Percentiles rank a stretch among this genome's conserved stretches.
phyloP scores from a whole-genome alignment of 2,329 filamentous ascomycete species.

The Beauveria sp. region DNA sequence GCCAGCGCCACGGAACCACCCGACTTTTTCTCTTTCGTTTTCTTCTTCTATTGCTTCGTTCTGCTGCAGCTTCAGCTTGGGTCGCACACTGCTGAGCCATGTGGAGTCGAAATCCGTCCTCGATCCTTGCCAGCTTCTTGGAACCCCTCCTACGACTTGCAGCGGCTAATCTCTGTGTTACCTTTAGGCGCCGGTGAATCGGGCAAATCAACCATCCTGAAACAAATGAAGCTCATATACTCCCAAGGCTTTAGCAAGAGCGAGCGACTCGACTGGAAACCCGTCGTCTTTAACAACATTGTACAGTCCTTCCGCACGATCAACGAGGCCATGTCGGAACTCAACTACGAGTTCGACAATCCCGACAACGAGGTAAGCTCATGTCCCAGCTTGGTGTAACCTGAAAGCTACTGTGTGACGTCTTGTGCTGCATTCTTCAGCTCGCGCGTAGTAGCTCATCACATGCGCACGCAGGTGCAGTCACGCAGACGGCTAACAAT shows the following conservation, averaged over 20 bases:
- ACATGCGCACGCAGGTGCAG: not conserved
- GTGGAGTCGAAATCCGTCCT: not conserved
- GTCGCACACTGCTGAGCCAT: constrained; percentile 12
- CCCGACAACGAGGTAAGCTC: constrained; percentile 67
- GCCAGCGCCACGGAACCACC: not conserved
- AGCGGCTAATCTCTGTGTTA: constrained; percentile 18
- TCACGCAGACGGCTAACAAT: constrained; percentile 10
- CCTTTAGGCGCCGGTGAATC: constrained; percentile 78
- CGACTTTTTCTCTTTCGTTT: no score
- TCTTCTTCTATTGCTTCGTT: not conserved
- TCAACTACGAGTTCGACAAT: constrained; percentile 70
- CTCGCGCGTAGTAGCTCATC: not conserved
- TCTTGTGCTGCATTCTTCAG: not conserved
- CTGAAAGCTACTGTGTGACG: not conserved
- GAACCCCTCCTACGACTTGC: constrained; percentile 15
- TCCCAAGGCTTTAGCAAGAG: constrained; percentile 81
- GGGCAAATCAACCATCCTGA: constrained; percentile 89
- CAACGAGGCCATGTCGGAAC: constrained; percentile 82
- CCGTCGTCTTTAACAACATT: constrained; percentile 92
- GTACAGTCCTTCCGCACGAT: constrained; percentile 87
- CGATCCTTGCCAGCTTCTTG: not conserved
- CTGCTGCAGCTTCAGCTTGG: constrained; percentile 1
- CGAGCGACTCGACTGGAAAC: constrained; percentile 88
- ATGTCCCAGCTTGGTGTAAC: not conserved
- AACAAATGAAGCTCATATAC: constrained; percentile 99